phyloP scores from a whole-genome alignment of 352 stramenopile species.

The Pythium aquatile region DNA sequence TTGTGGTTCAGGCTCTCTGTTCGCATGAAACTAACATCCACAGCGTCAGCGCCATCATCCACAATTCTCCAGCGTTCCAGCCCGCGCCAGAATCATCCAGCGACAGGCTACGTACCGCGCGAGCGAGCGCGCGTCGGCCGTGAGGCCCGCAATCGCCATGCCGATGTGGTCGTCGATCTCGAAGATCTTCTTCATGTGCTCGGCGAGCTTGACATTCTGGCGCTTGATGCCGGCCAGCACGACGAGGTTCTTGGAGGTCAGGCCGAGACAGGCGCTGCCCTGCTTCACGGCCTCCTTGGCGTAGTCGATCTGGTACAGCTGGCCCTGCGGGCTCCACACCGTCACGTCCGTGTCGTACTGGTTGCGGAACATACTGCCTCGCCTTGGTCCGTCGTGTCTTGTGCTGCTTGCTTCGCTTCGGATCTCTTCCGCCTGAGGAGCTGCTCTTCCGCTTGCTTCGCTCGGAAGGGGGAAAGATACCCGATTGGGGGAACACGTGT shows the following conservation, averaged over 20 bases:
- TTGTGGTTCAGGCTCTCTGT: slow-evolving; percentile 99
- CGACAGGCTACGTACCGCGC: slow-evolving; percentile 44
- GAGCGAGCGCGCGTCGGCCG: slow-evolving; percentile 95
- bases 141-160: slow-evolving; percentile 97
- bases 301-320: slow-evolving; percentile 98
- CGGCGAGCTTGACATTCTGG: slow-evolving; percentile 88
- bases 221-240: slow-evolving; percentile 91
- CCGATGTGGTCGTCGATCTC: slow-evolving; percentile 99
- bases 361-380: slow-evolving; percentile 95
- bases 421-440: slow-evolving; percentile 15
- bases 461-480: slow-evolving; percentile 36
- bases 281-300: slow-evolving; percentile 96
- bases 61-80: not conserved
- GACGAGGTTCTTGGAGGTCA: slow-evolving; percentile 92
- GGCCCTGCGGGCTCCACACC: slow-evolving; percentile 98
- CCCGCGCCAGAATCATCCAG: not conserved
- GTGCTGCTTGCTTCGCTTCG: slow-evolving; percentile 12
- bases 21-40: slow-evolving; percentile 85
- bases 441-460: slow-evolving; percentile 16
- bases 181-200: slow-evolving; percentile 98
- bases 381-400: not conserved
- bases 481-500: slow-evolving; percentile 13
- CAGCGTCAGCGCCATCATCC: not conserved
- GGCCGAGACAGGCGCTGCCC: slow-evolving; percentile 94
- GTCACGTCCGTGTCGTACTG: slow-evolving; percentile 99